Base-by-base conservation (phyloP, 306 rosid genomes). In the Prunus dulcis region DNA sequence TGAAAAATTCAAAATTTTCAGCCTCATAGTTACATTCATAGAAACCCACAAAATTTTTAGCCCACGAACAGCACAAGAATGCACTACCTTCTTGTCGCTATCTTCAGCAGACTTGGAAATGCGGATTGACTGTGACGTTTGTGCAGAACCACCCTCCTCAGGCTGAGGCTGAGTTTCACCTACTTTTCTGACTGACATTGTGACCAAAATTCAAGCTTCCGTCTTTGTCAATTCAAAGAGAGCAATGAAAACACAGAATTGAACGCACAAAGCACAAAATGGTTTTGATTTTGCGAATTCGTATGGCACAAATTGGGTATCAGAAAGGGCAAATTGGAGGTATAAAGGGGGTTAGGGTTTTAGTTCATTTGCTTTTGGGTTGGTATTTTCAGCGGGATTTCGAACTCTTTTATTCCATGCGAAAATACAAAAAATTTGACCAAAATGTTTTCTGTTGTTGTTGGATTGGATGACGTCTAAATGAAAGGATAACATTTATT, bases 81-180 rank as follows among this genome's bases (percentile, higher is more conserved):
- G 14, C 5, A 52, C 32, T 62, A 89, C 98, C 93, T 86, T 90
- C 67, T 82, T 91, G 83, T 90, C 93, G 47, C 64, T 50, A 66
- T 89, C 98, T 19, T 89, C 99, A n/a, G 89, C 65, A 52, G 98
- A 76, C 57, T 82, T 64, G 18, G 91, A 76, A 46, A 83, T 86
- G 86, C 83, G 87, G 70, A 89, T 89, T 18, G 93, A 94, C 76
- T 89, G 88, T 9, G 85, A 86, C 47, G 84, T 83, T 22, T 86
- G 73, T n/a, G 86, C 88, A 71, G 97, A 82, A 75, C 84, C 80
- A 28, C 84, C 95, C 62, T 89, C 97, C 72, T 90, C 96, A 27
- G 88, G 38, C 55, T 46, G 89, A 41, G 84, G 50, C 43, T 64
- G 87, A 47, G 81, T 60, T 65, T 94, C 97, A 23, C 74, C 93